phyloP scores from a whole-genome alignment of 2,329 filamentous ascomycete genomes.

The Trichoderma cornu-damae region DNA sequence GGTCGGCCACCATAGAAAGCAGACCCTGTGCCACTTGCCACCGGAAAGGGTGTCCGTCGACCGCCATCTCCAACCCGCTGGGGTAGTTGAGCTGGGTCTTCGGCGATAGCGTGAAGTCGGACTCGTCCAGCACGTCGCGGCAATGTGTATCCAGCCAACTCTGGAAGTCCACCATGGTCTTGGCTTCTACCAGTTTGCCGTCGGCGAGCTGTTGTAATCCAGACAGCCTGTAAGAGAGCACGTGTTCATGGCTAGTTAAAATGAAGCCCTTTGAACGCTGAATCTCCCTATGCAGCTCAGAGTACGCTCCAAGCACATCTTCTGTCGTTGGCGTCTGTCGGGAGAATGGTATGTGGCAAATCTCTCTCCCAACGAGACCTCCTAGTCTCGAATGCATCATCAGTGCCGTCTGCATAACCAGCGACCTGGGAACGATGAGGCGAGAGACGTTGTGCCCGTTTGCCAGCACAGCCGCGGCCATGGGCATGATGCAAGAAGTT shows the following conservation, averaged over 20 bases:
- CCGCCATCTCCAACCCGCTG: slow-evolving; percentile 40
- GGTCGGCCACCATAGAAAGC: slow-evolving; percentile 36
- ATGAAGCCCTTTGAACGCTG: slow-evolving; percentile 47
- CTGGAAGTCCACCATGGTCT: slow-evolving; percentile 9
- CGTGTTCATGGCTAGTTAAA: slow-evolving; percentile 57
- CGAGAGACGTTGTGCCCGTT: slow-evolving; percentile 44
- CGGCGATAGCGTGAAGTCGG: slow-evolving; percentile 42
- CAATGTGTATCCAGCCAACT: slow-evolving; percentile 2
- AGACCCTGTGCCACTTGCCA: slow-evolving; percentile 45
- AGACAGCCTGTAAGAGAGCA: slow-evolving; percentile 60
- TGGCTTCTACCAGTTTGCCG: slow-evolving; percentile 27
- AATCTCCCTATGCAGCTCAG: slow-evolving; percentile 37
- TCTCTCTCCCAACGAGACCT: slow-evolving; percentile 47
- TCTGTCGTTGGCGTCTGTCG: slow-evolving; percentile 34
- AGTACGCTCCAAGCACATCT: background rate
- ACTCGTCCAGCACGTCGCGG: slow-evolving; percentile 16
- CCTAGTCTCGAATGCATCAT: slow-evolving; percentile 51
- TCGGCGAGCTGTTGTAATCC: slow-evolving; percentile 54
- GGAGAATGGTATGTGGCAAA: slow-evolving; percentile 56
- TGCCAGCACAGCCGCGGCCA: slow-evolving; percentile 44
- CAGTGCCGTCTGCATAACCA: slow-evolving; percentile 54
- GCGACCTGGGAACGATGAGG: slow-evolving; percentile 51
- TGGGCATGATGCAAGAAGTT: slow-evolving; percentile 52
- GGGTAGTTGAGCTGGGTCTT: slow-evolving; percentile 56
- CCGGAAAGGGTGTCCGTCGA: slow-evolving; percentile 50